A percentile compares a stretch with the other conserved stretches of the same genome.
These are phyloP conservation scores for Melampsora larici-populina DNA, from an alignment of 1,284 basidiomycete species.

Conservation along the genomic window DNA sequence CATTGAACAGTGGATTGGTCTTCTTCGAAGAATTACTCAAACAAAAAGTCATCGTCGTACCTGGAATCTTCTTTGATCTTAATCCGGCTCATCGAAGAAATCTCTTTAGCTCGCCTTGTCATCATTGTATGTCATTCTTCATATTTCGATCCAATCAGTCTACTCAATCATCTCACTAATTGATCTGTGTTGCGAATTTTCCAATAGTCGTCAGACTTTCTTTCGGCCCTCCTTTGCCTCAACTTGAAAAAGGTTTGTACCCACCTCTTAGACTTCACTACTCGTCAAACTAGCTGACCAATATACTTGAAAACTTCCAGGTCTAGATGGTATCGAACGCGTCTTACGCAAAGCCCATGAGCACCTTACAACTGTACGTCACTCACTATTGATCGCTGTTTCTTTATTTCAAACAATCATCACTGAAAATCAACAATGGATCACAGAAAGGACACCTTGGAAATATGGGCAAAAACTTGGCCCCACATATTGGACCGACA, in stretches of 20 bases:
- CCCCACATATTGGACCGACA: constrained; percentile 9
- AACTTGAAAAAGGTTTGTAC: constrained; percentile 70
- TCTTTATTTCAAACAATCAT: neutral
- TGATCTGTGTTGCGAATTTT: neutral
- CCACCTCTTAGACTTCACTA: constrained; percentile 10
- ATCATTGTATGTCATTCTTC: constrained; percentile 65
- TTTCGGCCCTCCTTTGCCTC: constrained; percentile 79
- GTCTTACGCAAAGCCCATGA: constrained; percentile 69
- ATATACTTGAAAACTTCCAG: constrained; percentile 53
- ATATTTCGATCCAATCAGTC: constrained; percentile 59
- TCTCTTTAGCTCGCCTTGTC: constrained; percentile 84
- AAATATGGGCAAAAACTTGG: constrained; percentile 31
- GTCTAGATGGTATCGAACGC: constrained; percentile 77
- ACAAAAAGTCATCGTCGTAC: constrained; percentile 82
- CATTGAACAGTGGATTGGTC: constrained; percentile 80
- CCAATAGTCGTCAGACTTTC: constrained; percentile 54
- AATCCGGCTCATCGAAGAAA: constrained; percentile 72
- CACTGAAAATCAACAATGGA: neutral
- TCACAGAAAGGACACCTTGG: constrained; percentile 24
- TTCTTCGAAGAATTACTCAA: constrained; percentile 94
- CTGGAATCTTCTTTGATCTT: constrained; percentile 79
- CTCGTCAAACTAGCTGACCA: neutral
- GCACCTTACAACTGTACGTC: constrained; percentile 50
- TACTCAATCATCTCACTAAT: neutral
- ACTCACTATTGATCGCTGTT: neutral